A percentile compares a stretch with the other conserved stretches of the same genome.
These are phyloP conservation scores for Scheffersomyces titani DNA, from an alignment of 1,139 yeast genomes.

Conservation along the genomic window DNA sequence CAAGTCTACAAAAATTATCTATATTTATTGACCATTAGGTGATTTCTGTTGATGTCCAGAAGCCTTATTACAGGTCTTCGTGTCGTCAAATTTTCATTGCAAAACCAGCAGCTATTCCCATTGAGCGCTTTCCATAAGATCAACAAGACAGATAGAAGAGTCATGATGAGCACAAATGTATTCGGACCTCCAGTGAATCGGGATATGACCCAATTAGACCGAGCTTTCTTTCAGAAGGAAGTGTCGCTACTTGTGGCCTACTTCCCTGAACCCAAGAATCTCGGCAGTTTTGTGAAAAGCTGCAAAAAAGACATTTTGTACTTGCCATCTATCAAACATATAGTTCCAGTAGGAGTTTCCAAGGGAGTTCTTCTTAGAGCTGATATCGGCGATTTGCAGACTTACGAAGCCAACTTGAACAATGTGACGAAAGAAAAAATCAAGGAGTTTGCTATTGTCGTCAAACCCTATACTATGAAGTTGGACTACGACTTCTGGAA, in stretches of 20 bases:
- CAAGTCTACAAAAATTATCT: background rate
- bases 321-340: slow-evolving; percentile 65
- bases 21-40: background rate
- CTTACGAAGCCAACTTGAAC: slow-evolving; percentile 43
- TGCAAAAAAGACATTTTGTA: slow-evolving; percentile 59
- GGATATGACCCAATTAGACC: slow-evolving; percentile 65
- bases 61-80: slow-evolving; percentile 7
- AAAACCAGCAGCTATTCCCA: slow-evolving; percentile 2
- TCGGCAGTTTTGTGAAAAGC: slow-evolving; percentile 56
- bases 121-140: slow-evolving; percentile 6
- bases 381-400: slow-evolving; percentile 40
- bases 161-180: slow-evolving; percentile 1
- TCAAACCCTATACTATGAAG: slow-evolving; percentile 55
- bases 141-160: slow-evolving; percentile 28
- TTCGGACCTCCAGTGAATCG: slow-evolving; percentile 70
- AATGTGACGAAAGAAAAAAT: slow-evolving; percentile 45
- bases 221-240: slow-evolving; percentile 56
- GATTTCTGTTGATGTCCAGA: slow-evolving; percentile 13
- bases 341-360: slow-evolving; percentile 49
- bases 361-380: slow-evolving; percentile 70
- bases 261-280: slow-evolving; percentile 64
- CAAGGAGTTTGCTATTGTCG: slow-evolving; percentile 43
- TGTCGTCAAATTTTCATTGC: slow-evolving; percentile 12
- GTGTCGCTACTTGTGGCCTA: slow-evolving; percentile 65
- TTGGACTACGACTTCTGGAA: slow-evolving; percentile 83